Percentiles rank a stretch among this genome's conserved stretches.
Evolutionary conservation across 371 early-diverging fungal genomes (phyloP).

Genomic region (Quaeritorhiza haematococci): DNA sequence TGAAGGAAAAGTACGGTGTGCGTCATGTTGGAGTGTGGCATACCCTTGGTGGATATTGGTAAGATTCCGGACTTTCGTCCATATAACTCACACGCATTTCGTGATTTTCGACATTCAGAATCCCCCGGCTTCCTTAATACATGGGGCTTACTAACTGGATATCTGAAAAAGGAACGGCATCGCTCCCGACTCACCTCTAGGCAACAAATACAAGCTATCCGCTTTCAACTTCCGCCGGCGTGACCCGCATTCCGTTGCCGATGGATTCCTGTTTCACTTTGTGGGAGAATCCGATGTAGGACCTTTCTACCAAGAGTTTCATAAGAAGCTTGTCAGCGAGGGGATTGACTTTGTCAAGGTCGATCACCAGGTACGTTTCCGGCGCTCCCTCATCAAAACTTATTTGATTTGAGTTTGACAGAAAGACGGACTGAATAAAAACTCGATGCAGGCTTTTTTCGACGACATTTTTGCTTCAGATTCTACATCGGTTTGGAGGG

Average conservation of each 20-base stretch:
- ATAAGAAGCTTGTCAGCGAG: constrained; percentile 17
- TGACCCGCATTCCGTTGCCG: too few relatives aligned
- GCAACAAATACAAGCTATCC: too few relatives aligned
- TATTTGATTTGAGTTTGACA: background rate
- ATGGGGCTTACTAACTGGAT: background rate
- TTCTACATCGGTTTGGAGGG: constrained; percentile 11
- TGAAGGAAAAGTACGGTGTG: too few relatives aligned
- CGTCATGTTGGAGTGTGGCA: constrained; percentile 44
- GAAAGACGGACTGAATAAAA: background rate
- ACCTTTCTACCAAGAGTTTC: constrained; percentile 36
- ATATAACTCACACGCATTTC: too few relatives aligned
- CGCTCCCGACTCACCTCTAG: too few relatives aligned
- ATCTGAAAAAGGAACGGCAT: too few relatives aligned
- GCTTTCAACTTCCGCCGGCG: too few relatives aligned
- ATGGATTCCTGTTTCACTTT: background rate
- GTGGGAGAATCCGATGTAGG: constrained; percentile 4
- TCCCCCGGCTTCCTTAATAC: background rate
- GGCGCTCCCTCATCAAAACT: too few relatives aligned
- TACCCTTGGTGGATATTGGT: constrained; percentile 45
- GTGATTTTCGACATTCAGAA: background rate
- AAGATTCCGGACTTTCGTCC: constrained; percentile 30
- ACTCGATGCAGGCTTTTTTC: constrained; percentile 27
- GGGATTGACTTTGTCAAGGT: constrained; percentile 41
- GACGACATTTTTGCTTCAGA: constrained; percentile 5
- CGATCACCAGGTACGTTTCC: constrained; percentile 22